Percentiles rank a stretch among this genome's conserved stretches.
Conservation (phyloP, 2,329 filamentous ascomycete genomes). For the Fusarium longipes region DNA sequence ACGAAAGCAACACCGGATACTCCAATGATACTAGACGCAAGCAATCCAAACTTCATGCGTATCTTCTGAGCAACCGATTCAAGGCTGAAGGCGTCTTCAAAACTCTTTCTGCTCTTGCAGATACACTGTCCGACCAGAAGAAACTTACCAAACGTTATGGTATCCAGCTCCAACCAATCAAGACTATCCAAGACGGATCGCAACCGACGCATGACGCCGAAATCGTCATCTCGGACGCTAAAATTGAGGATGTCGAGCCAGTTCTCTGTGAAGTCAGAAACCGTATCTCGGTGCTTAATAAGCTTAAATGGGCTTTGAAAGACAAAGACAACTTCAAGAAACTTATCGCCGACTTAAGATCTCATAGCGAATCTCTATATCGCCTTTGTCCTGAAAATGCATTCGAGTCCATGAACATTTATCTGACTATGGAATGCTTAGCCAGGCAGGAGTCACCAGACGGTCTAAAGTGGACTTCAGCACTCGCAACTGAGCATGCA, state of each 20-base stretch:
- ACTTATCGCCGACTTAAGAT: background rate
- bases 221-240: background rate
- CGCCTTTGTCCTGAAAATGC: background rate
- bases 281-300: background rate
- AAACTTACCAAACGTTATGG: background rate
- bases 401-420: background rate
- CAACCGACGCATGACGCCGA: background rate
- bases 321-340: background rate
- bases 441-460: background rate
- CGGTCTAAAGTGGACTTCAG: background rate
- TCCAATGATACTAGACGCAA: background rate
- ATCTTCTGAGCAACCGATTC: background rate
- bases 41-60: background rate
- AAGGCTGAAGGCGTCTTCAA: background rate
- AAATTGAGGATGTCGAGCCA: background rate
- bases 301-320: background rate
- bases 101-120: background rate
- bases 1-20: background rate
- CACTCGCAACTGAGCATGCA: background rate
- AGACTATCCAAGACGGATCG: background rate
- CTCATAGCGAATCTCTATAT: background rate
- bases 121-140: background rate
- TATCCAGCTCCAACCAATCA: background rate
- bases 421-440: background rate
- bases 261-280: background rate